Evolutionary conservation across 441 rosid species (phyloP).

Genomic region (Gossypium gossypioides): DNA sequence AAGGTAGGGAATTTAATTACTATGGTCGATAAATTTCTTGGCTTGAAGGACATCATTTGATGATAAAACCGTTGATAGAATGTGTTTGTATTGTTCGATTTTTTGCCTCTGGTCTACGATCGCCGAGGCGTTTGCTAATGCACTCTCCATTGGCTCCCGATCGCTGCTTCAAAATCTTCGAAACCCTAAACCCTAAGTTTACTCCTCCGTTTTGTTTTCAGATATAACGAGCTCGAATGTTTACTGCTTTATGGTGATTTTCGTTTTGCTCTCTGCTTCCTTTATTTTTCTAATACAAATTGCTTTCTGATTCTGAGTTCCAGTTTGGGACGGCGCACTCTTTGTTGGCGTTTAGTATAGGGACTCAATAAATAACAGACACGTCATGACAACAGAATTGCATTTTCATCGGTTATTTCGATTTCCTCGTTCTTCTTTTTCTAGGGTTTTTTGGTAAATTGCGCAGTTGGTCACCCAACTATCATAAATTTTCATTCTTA

Average conservation of each 20-base stretch:
- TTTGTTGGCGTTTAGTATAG: neutral
- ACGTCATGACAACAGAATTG: neutral
- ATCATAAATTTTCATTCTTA: no score
- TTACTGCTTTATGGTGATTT: neutral
- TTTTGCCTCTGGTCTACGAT: slow-evolving; percentile 92
- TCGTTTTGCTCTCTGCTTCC: neutral
- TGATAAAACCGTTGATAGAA: slow-evolving; percentile 69
- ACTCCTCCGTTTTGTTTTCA: neutral
- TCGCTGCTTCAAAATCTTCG: neutral
- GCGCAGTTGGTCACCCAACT: no score
- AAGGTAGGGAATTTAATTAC: slow-evolving; percentile 24
- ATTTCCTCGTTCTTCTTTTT: no score
- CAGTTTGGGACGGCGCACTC: neutral
- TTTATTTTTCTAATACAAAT: no score
- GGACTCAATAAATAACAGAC: neutral
- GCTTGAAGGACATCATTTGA: slow-evolving; percentile 70
- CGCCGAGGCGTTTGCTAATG: slow-evolving; percentile 63
- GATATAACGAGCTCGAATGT: neutral
- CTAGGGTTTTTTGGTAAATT: no score
- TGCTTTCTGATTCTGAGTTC: neutral
- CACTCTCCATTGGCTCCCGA: slow-evolving; percentile 49
- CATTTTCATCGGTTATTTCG: neutral
- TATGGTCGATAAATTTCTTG: slow-evolving; percentile 79
- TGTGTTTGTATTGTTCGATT: slow-evolving; percentile 92
- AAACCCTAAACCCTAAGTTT: neutral